Percentiles rank a stretch among this genome's conserved stretches.
phyloP scores from a whole-genome alignment of 768 basidiomycete species.

The Suillus variegatus region DNA sequence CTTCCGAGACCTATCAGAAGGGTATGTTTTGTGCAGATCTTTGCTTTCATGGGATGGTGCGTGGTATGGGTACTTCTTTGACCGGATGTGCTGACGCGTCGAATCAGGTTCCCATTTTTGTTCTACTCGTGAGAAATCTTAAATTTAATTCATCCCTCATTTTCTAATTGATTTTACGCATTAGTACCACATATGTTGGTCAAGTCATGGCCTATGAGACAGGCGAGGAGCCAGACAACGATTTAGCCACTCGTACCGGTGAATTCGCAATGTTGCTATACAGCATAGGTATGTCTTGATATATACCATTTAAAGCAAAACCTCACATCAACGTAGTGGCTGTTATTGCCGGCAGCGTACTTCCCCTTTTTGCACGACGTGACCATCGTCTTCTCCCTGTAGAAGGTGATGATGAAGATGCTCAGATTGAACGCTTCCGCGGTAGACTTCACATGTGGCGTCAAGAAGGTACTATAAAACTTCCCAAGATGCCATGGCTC shows the following conservation, averaged over 20 bases:
- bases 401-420: slow-evolving; percentile 68
- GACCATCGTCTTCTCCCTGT: slow-evolving; percentile 79
- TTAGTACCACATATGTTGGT: slow-evolving; percentile 89
- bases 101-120: slow-evolving; percentile 85
- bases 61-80: slow-evolving; percentile 22
- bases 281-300: slow-evolving; percentile 64
- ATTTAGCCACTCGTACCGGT: slow-evolving; percentile 82
- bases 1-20: slow-evolving; percentile 84
- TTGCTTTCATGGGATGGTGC: slow-evolving; percentile 96
- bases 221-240: slow-evolving; percentile 72
- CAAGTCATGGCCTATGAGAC: slow-evolving; percentile 89
- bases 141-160: neutral
- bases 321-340: slow-evolving; percentile 57
- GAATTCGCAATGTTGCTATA: slow-evolving; percentile 90
- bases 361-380: slow-evolving; percentile 81
- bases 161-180: slow-evolving; percentile 2
- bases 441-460: slow-evolving; percentile 80
- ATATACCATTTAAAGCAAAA: slow-evolving; percentile 1
- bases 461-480: slow-evolving; percentile 72
- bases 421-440: slow-evolving; percentile 69
- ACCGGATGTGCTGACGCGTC: slow-evolving; percentile 11
- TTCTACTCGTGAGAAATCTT: slow-evolving; percentile 73
- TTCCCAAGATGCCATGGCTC: slow-evolving; percentile 90
- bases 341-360: slow-evolving; percentile 74
- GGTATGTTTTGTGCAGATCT: slow-evolving; percentile 92